These are phyloP conservation scores for Amylostereum chailletii DNA, from an alignment of 1,284 basidiomycete species.

Conservation along the genomic window DNA sequence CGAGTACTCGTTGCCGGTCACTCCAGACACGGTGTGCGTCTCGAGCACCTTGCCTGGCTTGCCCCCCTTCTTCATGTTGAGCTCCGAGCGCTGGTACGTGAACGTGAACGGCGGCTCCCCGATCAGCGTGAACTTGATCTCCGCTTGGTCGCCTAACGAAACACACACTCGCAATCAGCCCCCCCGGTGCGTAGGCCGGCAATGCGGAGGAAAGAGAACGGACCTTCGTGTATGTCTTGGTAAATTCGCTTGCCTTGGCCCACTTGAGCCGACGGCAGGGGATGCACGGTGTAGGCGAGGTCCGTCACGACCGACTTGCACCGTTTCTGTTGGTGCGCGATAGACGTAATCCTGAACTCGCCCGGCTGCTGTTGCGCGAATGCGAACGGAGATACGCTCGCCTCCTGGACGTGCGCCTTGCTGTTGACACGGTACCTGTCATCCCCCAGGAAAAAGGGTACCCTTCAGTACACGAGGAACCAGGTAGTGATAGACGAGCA, in stretches of 20 bases:
- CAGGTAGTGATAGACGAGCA: neutral
- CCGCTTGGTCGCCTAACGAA: slow-evolving; percentile 73
- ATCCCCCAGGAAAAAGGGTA: neutral
- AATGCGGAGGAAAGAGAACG: slow-evolving; percentile 6
- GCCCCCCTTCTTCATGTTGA: slow-evolving; percentile 51
- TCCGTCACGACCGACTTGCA: slow-evolving; percentile 79
- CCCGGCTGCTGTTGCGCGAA: slow-evolving; percentile 77
- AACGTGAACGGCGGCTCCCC: slow-evolving; percentile 96
- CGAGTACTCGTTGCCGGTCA: slow-evolving; percentile 72
- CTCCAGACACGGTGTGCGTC: slow-evolving; percentile 81
- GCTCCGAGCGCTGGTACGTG: slow-evolving; percentile 80
- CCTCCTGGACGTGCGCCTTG: slow-evolving; percentile 67
- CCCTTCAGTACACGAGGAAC: neutral
- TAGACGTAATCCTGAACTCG: slow-evolving; percentile 73
- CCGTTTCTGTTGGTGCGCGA: slow-evolving; percentile 87
- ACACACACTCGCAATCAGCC: neutral
- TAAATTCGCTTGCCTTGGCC: slow-evolving; percentile 75
- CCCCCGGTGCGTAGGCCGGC: neutral
- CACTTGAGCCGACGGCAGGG: slow-evolving; percentile 82
- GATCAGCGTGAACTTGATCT: slow-evolving; percentile 82
- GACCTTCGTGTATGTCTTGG: slow-evolving; percentile 85
- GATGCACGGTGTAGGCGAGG: slow-evolving; percentile 71
- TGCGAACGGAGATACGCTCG: slow-evolving; percentile 75
- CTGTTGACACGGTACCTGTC: slow-evolving; percentile 78
- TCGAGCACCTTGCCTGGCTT: slow-evolving; percentile 72